These are phyloP conservation scores for Claviceps sp. DNA, from an alignment of 2,329 filamentous ascomycete species.

Conservation along the genomic window DNA sequence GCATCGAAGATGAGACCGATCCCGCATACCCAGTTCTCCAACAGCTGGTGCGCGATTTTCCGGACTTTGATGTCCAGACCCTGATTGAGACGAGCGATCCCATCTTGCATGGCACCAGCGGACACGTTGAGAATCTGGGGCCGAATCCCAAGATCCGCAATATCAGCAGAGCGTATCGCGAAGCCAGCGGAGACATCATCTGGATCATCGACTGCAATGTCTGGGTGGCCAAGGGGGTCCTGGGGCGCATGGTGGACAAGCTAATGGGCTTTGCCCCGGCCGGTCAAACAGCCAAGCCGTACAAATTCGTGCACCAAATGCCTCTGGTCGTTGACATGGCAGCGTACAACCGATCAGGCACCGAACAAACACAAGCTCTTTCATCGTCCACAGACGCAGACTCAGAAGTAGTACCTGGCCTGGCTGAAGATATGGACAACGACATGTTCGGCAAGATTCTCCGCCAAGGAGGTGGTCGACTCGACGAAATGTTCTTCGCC, in stretches of 20 bases:
- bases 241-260: slow-evolving; percentile 79
- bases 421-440: neutral
- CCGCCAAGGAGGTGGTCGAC: slow-evolving; percentile 54
- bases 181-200: slow-evolving; percentile 74
- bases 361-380: slow-evolving; percentile 15
- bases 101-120: slow-evolving; percentile 41
- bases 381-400: slow-evolving; percentile 21
- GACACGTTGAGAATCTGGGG: slow-evolving; percentile 49
- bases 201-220: slow-evolving; percentile 97
- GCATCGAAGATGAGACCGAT: slow-evolving; percentile 61
- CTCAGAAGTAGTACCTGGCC: slow-evolving; percentile 8
- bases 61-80: slow-evolving; percentile 55
- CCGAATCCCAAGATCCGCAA: slow-evolving; percentile 99
- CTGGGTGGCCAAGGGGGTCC: slow-evolving; percentile 70
- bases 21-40: slow-evolving; percentile 64
- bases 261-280: slow-evolving; percentile 54
- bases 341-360: slow-evolving; percentile 12
- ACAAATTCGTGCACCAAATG: slow-evolving; percentile 92
- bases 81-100: slow-evolving; percentile 75
- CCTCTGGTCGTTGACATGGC: slow-evolving; percentile 73
- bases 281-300: slow-evolving; percentile 36
- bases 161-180: slow-evolving; percentile 82
- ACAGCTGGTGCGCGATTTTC: slow-evolving; percentile 59
- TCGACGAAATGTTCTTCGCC: slow-evolving; percentile 92
- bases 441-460: slow-evolving; percentile 17